A percentile compares a stretch with the other conserved stretches of the same genome.
phyloP scores from a whole-genome alignment of 805 yeast genomes.

The Candida coleopterorum region DNA sequence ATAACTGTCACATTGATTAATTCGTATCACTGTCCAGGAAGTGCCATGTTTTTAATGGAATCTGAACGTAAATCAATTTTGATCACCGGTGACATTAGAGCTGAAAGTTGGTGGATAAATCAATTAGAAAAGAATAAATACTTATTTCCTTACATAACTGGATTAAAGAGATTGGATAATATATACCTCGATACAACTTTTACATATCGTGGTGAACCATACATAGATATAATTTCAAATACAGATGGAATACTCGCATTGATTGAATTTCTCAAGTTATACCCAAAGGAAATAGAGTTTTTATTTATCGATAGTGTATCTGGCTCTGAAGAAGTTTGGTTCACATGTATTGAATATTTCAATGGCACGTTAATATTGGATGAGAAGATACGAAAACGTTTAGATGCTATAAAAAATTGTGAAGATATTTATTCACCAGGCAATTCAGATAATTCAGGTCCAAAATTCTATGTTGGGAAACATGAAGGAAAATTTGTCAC shows the following conservation, averaged over 20 bases:
- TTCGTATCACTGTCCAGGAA: slow-evolving; percentile 59
- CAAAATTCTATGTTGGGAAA: slow-evolving; percentile 5
- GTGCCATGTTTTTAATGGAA: slow-evolving; percentile 50
- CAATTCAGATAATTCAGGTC: not conserved
- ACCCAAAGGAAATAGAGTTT: slow-evolving; percentile 40
- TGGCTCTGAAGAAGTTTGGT: slow-evolving; percentile 56
- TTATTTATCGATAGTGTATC: slow-evolving; percentile 34
- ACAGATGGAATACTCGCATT: slow-evolving; percentile 35
- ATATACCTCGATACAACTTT: slow-evolving; percentile 58
- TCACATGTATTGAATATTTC: slow-evolving; percentile 24
- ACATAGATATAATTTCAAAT: slow-evolving; percentile 39
- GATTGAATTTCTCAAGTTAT: slow-evolving; percentile 29
- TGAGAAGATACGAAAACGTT: slow-evolving; percentile 6
- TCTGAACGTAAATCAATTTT: slow-evolving; percentile 28
- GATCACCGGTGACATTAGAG: slow-evolving; percentile 55
- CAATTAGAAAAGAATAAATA: slow-evolving; percentile 28
- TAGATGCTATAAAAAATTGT: slow-evolving; percentile 1
- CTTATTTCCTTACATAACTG: slow-evolving; percentile 38
- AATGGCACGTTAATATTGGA: slow-evolving; percentile 13
- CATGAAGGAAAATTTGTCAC: slow-evolving; percentile 12
- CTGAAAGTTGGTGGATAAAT: slow-evolving; percentile 50
- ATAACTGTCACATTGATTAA: slow-evolving; percentile 40
- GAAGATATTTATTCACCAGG: too few species aligned
- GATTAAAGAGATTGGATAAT: slow-evolving; percentile 31
- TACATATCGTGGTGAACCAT: slow-evolving; percentile 46